Conservation (phyloP, 495 filamentous ascomycete species). For the Polyplosphaeria fusca region DNA sequence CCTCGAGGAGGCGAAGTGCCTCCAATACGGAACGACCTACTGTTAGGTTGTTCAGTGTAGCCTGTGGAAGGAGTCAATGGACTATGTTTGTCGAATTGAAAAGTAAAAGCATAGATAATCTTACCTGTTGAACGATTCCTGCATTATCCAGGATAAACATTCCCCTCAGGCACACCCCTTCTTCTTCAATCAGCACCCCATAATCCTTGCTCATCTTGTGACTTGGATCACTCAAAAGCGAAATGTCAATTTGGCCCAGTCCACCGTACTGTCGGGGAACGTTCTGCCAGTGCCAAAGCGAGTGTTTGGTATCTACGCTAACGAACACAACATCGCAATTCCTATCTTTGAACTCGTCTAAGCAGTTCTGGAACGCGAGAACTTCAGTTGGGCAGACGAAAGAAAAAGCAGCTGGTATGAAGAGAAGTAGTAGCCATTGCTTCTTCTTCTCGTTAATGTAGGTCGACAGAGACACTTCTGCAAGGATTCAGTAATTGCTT, state of each 20-base stretch:
- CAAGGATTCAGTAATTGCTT: background rate
- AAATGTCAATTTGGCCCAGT: conserved; percentile 22
- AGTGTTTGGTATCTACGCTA: conserved; percentile 41
- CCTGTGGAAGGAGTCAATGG: background rate
- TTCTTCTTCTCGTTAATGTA: conserved; percentile 5
- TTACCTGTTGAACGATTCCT: conserved; percentile 27
- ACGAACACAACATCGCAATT: conserved; percentile 26
- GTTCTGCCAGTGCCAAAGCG: conserved; percentile 30
- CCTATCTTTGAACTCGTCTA: conserved; percentile 25
- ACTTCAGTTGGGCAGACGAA: conserved; percentile 35
- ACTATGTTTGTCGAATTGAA: background rate
- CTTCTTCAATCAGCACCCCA: conserved; percentile 28
- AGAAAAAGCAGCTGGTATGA: conserved; percentile 31
- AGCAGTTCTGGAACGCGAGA: conserved; percentile 28
- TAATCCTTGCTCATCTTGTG: conserved; percentile 31
- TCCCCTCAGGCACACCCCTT: conserved; percentile 27
- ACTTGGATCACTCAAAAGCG: conserved; percentile 27
- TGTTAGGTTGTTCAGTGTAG: conserved; percentile 24
- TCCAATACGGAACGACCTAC: conserved; percentile 30
- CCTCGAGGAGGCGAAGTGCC: conserved; percentile 28
- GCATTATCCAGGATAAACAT: conserved; percentile 27
- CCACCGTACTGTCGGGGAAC: conserved; percentile 24
- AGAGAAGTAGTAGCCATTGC: conserved; percentile 28
- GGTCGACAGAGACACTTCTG: conserved; percentile 19
- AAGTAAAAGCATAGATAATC: background rate